Conservation (phyloP, 768 basidiomycete genomes). For the Suillus subaureus region DNA sequence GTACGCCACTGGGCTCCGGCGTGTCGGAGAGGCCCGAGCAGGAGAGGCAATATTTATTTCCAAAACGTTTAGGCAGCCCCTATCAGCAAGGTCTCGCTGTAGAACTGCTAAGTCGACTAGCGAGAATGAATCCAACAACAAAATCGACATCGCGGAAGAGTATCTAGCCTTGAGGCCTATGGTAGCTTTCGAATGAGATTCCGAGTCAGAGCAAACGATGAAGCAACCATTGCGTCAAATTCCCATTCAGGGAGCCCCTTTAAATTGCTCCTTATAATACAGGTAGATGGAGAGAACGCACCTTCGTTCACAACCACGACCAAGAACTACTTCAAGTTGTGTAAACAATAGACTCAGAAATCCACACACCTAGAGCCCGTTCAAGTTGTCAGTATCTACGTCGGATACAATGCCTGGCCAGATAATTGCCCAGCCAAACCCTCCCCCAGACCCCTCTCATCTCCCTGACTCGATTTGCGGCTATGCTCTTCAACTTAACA, state of each 20-base stretch:
- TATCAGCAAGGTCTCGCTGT: not conserved
- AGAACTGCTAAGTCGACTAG: not conserved
- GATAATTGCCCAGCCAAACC: slow-evolving; percentile 58
- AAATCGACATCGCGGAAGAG: not conserved
- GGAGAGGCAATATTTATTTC: too few relatives aligned
- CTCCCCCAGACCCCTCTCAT: slow-evolving; percentile 68
- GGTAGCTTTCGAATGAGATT: not conserved
- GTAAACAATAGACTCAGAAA: not conserved
- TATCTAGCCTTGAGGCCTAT: not conserved
- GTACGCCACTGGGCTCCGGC: slow-evolving; percentile 8
- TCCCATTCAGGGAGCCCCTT: not conserved
- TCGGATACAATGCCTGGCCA: slow-evolving; percentile 56
- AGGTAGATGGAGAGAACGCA: not conserved
- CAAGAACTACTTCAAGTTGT: not conserved
- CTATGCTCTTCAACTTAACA: slow-evolving; percentile 49
- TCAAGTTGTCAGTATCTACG: not conserved
- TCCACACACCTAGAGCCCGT: not conserved
- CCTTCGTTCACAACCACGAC: not conserved
- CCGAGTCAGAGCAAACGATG: not conserved
- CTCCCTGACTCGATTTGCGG: slow-evolving; percentile 61
- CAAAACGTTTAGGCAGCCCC: not conserved
- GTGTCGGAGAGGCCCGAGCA: too few relatives aligned
- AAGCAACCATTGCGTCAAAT: not conserved
- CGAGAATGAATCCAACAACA: not conserved
- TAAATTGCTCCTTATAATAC: not conserved